Evolutionary conservation across 1,284 basidiomycete species (phyloP).

Genomic region (Trichosporon coremiiforme): DNA sequence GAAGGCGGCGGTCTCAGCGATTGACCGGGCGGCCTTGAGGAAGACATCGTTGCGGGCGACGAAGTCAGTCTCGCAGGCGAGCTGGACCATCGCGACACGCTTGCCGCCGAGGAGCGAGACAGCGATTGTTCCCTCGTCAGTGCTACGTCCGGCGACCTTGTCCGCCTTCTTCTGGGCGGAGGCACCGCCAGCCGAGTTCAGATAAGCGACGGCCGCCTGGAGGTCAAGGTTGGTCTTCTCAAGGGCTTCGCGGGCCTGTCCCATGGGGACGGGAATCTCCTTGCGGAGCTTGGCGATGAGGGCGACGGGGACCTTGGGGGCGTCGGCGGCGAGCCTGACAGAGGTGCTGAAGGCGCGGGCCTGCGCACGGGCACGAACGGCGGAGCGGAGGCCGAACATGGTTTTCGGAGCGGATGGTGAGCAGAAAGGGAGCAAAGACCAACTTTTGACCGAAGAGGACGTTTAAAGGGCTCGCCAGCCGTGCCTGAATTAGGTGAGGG

Average conservation of each 20-base stretch:
- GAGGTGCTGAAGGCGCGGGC: constrained; percentile 33
- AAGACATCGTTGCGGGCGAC: constrained; percentile 88
- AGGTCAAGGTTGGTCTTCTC: constrained; percentile 73
- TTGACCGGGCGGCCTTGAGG: constrained; percentile 71
- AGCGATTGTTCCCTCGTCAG: constrained; percentile 78
- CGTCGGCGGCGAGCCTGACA: constrained; percentile 23
- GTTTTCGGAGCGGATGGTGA: constrained; percentile 19
- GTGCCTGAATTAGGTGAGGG: constrained; percentile 6
- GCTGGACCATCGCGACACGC: constrained; percentile 82
- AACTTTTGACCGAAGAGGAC: constrained; percentile 12
- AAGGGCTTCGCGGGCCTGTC: constrained; percentile 87
- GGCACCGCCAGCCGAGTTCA: constrained; percentile 72
- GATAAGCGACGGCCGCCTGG: constrained; percentile 73
- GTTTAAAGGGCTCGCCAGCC: background rate
- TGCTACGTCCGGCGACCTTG: constrained; percentile 73
- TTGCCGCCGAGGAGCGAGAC: constrained; percentile 69
- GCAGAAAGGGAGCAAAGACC: constrained; percentile 5
- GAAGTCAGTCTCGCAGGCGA: constrained; percentile 97
- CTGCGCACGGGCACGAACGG: constrained; percentile 21
- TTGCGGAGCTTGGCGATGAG: constrained; percentile 85
- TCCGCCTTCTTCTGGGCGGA: constrained; percentile 60
- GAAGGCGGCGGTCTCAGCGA: constrained; percentile 84
- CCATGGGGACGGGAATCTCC: constrained; percentile 72
- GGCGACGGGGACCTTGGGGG: constrained; percentile 61
- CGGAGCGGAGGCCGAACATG: constrained; percentile 31